Base-by-base conservation (phyloP, 805 yeast genomes). In the Candida ortonii region DNA sequence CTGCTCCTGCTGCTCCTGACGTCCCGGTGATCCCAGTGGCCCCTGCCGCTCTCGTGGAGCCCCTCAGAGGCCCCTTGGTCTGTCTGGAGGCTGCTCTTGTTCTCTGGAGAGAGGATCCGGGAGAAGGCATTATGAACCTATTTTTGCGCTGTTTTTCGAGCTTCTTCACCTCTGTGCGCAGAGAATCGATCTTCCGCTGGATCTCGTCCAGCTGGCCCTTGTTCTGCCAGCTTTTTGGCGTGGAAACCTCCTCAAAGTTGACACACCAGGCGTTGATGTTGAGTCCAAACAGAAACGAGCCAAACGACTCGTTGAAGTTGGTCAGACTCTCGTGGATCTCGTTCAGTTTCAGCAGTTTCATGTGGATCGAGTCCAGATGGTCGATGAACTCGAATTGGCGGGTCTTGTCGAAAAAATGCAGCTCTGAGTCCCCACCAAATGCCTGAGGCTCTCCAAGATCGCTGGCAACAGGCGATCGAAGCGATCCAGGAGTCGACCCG, bases 241-340 rank as follows among this genome's bases (percentile, higher is more conserved):
- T 49, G 1, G 61, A 56, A 3, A 55, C 41, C 30, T 57, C 53
- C 14, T 65, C 61, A 48, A 84, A 84, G 50, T 84, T 88, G 17
- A 83, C 83, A 59, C 95, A 84, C 81, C 93, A 87, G 42, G 94
- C 89, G 50, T 88, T 86, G 58, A 86, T 78, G 53, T 82, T 76
- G 31, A 87, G 60, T 2, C 96, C 95, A 50, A 84, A 85, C 33
- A 87, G 54, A 35, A 87, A 78, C 24, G 89, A 43, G 7, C 53
- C 78, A 48, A 88, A 76, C 2, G 86, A 74, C 57, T 87, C 96
- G 53, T 86, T 86, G 57, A 88, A 80, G 18, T 68, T 64, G 3
- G 70, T 68, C 14, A 88, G 59, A 5, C 76, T 73, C 27, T 78
- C 74, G 57, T 86, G 87, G 8, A 81, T 70, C 32, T 59, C 60